phyloP scores from a whole-genome alignment of 192 early-diverging fungal species.

The Coemansia sp. region DNA sequence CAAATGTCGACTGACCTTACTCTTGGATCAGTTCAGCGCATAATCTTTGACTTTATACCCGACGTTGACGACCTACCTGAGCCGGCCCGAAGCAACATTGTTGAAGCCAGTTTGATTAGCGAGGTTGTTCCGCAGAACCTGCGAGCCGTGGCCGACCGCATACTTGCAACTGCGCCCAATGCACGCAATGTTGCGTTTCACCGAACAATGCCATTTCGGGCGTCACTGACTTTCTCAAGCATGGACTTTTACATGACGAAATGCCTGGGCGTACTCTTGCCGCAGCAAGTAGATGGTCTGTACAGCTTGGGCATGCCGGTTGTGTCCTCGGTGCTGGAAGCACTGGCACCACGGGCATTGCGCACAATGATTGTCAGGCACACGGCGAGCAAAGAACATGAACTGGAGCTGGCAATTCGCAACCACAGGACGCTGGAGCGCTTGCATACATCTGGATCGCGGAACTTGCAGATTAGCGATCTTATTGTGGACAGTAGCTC shows the following conservation, averaged over 20 bases:
- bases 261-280: background rate
- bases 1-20: too few relatives aligned
- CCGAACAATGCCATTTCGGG: background rate
- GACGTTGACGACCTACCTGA: background rate
- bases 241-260: background rate
- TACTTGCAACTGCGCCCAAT: background rate
- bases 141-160: background rate
- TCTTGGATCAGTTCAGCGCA: too few relatives aligned
- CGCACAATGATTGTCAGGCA: background rate
- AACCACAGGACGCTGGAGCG: background rate
- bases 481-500: background rate
- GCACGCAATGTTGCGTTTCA: background rate
- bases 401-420: background rate
- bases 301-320: background rate
- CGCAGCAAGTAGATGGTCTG: background rate
- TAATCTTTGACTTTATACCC: background rate
- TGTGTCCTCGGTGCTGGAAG: background rate
- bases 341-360: background rate
- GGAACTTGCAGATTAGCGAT: background rate
- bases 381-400: background rate
- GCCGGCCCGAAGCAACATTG: background rate
- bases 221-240: background rate
- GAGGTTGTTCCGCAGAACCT: background rate
- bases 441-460: background rate
- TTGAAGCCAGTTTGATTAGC: background rate